Conservation (phyloP, 208 protist species). For the Blastocrithidia nonstop region DNA sequence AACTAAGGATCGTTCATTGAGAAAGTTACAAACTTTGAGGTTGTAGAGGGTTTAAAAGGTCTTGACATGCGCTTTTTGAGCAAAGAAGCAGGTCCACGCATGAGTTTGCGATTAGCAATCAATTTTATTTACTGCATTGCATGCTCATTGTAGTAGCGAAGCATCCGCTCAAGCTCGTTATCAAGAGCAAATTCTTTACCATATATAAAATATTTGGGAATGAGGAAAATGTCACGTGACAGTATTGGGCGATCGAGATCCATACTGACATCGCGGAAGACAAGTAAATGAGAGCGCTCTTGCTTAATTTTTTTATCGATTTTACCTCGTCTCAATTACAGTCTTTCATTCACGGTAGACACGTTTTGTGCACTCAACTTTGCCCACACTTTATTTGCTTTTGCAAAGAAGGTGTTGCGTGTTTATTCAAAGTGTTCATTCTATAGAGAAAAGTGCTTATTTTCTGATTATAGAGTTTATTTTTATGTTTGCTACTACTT, state of each 20-base stretch:
- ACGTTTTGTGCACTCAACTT: conserved; percentile 20
- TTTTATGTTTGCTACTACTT: too few species aligned
- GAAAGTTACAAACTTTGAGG: too few species aligned
- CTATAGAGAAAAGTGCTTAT: too few species aligned
- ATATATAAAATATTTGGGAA: conserved; percentile 80
- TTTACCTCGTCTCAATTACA: conserved; percentile 15
- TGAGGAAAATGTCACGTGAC: conserved; percentile 71
- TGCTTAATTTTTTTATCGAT: conserved; percentile 47
- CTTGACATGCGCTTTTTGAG: too few species aligned
- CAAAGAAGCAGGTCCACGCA: conserved; percentile 70
- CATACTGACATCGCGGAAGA: conserved; percentile 82
- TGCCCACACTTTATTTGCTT: conserved; percentile 41
- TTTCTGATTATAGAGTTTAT: too few species aligned
- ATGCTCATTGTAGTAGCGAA: conserved; percentile 84
- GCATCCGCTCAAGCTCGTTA: conserved; percentile 77
- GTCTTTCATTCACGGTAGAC: conserved; percentile 27
- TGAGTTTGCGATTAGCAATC: conserved; percentile 77
- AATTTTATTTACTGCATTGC: conserved; percentile 80
- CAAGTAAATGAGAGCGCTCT: conserved; percentile 55
- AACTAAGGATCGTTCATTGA: too few species aligned
- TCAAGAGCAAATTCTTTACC: conserved; percentile 77
- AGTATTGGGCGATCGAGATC: conserved; percentile 79
- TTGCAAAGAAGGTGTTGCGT: conserved; percentile 36
- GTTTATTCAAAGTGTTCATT: too few species aligned
- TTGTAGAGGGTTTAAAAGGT: too few species aligned